These are phyloP conservation scores for Vaccinium vitisidaea DNA, from an alignment of 148 eudicot genomes.

Conservation along the genomic window DNA sequence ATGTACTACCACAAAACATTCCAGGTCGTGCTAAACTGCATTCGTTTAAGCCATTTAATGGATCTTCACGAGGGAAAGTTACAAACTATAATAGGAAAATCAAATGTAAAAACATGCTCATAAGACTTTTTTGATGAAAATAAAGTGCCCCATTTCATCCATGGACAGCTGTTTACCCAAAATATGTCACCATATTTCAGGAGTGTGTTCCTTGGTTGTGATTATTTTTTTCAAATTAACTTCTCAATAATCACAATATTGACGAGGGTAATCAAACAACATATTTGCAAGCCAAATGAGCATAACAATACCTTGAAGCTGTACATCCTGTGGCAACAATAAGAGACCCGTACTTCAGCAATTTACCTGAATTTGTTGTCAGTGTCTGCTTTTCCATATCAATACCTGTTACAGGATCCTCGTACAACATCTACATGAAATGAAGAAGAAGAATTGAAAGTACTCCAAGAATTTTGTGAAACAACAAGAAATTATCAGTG, in stretches of 20 bases:
- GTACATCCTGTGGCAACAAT: conserved; percentile 92
- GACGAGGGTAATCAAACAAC: background rate
- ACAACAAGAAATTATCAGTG: background rate
- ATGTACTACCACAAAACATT: background rate
- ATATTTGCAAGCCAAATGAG: background rate
- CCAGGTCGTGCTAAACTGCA: background rate
- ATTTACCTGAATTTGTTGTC: conserved; percentile 82
- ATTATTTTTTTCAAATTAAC: background rate
- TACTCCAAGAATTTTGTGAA: background rate
- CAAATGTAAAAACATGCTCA: background rate
- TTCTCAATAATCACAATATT: background rate
- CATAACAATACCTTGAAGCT: conserved; percentile 64
- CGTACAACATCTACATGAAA: conserved; percentile 61
- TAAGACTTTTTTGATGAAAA: background rate
- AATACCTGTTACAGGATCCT: conserved; percentile 76
- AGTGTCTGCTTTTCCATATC: conserved; percentile 80
- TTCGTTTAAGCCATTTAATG: background rate
- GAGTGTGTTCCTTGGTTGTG: background rate
- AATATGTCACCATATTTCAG: background rate
- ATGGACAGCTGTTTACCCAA: background rate
- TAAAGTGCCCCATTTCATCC: background rate
- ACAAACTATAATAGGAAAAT: background rate
- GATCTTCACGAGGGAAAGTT: background rate
- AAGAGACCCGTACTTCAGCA: conserved; percentile 85
- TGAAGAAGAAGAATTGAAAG: conserved; percentile 4